Percentiles rank a stretch among this genome's conserved stretches.
phyloP scores from a whole-genome alignment of 75 land plant genomes.

The Isoetes taiwanensis region DNA sequence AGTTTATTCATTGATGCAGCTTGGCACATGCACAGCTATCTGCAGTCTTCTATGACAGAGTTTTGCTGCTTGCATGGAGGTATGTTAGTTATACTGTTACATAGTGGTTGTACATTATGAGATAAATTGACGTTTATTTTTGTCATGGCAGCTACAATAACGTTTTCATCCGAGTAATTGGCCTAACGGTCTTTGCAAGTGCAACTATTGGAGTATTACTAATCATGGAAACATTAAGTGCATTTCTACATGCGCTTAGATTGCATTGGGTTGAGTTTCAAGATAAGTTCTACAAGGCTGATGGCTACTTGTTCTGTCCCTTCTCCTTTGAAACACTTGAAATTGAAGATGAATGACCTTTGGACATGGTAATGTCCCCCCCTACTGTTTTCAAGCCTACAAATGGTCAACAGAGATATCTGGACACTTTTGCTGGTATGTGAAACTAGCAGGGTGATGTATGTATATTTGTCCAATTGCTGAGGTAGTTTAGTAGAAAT shows the following conservation, averaged over 20 bases:
- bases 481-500: too few species aligned
- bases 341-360: slow-evolving; percentile 78
- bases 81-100: slow-evolving; percentile 17
- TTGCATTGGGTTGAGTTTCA: slow-evolving; percentile 94
- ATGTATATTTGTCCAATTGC: too few species aligned
- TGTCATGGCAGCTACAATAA: slow-evolving; percentile 47
- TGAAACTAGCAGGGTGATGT: too few species aligned
- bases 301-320: slow-evolving; percentile 81
- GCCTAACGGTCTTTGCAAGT: slow-evolving; percentile 60
- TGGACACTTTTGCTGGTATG: too few species aligned
- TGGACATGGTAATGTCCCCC: too few species aligned
- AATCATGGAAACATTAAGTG: slow-evolving; percentile 86
- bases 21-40: slow-evolving; percentile 95
- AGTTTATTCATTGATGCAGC: slow-evolving; percentile 27
- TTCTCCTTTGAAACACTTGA: slow-evolving; percentile 53
- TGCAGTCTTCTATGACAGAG: slow-evolving; percentile 86
- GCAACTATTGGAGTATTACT: slow-evolving; percentile 80
- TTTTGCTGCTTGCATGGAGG: slow-evolving; percentile 87
- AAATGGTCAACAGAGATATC: too few species aligned
- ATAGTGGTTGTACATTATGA: too few species aligned
- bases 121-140: too few species aligned
- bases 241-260: slow-evolving; percentile 85
- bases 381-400: too few species aligned
- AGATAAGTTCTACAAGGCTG: slow-evolving; percentile 74
- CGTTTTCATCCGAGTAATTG: slow-evolving; percentile 42